phyloP scores from a whole-genome alignment of 2,329 filamentous ascomycete species.

The Sclerotinia nivalis region DNA sequence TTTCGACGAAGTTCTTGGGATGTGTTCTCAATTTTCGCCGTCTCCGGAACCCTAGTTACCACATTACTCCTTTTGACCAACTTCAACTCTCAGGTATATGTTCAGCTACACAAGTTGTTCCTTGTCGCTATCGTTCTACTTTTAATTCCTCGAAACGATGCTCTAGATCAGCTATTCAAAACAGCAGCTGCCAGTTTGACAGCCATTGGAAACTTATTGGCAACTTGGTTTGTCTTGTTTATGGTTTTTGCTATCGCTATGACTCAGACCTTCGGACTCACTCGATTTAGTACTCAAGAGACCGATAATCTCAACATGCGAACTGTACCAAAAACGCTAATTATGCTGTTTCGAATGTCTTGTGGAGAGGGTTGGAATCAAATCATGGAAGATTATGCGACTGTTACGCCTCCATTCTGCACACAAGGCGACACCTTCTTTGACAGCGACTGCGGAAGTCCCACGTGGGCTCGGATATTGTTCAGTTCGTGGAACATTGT shows the following conservation, averaged over 20 bases:
- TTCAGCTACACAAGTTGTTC: constrained; percentile 89
- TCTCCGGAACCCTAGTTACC: constrained; percentile 78
- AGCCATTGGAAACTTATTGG: constrained; percentile 85
- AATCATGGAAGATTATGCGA: constrained; percentile 93
- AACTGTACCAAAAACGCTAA: constrained; percentile 88
- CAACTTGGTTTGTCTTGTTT: constrained; percentile 97
- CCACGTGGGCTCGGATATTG: constrained; percentile 80
- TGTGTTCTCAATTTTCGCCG: constrained; percentile 77
- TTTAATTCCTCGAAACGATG: constrained; percentile 93
- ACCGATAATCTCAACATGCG: constrained; percentile 85
- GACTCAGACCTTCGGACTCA: constrained; percentile 94
- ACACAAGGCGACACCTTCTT: constrained; percentile 73
- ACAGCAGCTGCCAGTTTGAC: constrained; percentile 92
- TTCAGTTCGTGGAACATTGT: constrained; percentile 99
- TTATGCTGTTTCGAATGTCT: constrained; percentile 90
- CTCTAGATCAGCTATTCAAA: constrained; percentile 97
- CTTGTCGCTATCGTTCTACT: constrained; percentile 86
- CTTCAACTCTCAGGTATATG: constrained; percentile 59
- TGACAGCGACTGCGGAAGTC: constrained; percentile 88
- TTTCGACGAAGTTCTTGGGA: constrained; percentile 96
- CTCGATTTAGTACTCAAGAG: constrained; percentile 75
- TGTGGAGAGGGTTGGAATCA: constrained; percentile 95
- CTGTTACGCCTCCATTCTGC: constrained; percentile 77
- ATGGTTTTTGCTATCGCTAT: constrained; percentile 94
- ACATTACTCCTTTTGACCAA: constrained; percentile 72